Conservation (phyloP, 495 filamentous ascomycete species). For the Pyrenula aspistea region DNA sequence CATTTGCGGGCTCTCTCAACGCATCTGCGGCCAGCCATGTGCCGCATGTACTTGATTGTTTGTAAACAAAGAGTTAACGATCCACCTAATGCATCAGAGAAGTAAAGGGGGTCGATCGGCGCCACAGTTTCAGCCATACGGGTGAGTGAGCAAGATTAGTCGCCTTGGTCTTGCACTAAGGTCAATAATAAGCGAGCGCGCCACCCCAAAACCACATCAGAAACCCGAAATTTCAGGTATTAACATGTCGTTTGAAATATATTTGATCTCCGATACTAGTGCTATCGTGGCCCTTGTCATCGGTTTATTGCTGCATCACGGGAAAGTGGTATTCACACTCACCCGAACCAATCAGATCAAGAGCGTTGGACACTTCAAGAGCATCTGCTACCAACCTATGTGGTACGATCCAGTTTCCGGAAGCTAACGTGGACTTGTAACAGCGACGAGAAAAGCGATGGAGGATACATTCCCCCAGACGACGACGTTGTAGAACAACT, state of each 20-base stretch:
- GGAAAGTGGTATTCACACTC: neutral
- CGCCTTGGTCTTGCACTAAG: no score
- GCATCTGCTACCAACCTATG: neutral
- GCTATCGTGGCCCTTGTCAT: neutral
- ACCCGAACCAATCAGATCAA: neutral
- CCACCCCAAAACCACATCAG: no score
- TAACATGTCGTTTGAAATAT: neutral
- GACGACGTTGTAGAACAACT: neutral
- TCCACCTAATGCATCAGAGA: neutral
- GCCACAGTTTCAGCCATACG: no score
- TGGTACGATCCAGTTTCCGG: neutral
- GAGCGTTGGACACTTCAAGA: neutral
- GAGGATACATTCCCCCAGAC: neutral
- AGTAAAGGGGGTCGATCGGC: no score
- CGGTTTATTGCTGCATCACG: neutral
- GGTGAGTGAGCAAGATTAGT: no score
- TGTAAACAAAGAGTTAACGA: neutral
- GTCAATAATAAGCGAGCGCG: no score
- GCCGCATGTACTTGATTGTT: neutral
- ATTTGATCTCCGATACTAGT: neutral
- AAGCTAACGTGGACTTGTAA: neutral
- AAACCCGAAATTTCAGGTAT: no score
- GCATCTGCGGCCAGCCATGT: neutral
- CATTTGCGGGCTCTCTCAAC: neutral
- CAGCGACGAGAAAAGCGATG: neutral